Percentiles rank a stretch among this genome's conserved stretches.
Conservation (phyloP, 1,139 yeast species). For the Starmera stellimalicola region DNA sequence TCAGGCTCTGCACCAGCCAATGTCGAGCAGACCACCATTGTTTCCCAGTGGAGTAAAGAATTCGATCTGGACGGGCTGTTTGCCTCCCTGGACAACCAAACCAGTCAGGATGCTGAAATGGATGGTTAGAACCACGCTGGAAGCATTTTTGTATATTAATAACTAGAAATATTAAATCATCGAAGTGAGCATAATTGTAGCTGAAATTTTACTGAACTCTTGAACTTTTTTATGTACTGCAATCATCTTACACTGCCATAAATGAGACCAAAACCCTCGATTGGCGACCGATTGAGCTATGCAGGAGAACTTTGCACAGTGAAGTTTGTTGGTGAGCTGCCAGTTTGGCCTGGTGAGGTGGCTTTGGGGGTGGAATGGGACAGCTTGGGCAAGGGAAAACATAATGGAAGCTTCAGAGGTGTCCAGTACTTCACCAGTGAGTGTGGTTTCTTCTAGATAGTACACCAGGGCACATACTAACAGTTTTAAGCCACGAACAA, state of each 20-base stretch:
- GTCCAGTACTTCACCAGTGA: constrained; percentile 31
- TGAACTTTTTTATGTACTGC: neutral
- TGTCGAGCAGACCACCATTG: constrained; percentile 76
- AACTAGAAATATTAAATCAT: neutral
- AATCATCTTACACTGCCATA: too few relatives aligned
- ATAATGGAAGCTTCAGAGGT: constrained; percentile 42
- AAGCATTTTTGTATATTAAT: too few relatives aligned
- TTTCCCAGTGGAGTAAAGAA: constrained; percentile 87
- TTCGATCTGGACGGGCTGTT: constrained; percentile 84
- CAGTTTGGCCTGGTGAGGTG: constrained; percentile 46
- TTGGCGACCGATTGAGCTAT: constrained; percentile 38
- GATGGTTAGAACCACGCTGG: constrained; percentile 5
- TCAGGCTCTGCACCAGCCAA: constrained; percentile 23
- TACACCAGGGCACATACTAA: neutral
- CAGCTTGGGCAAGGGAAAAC: constrained; percentile 40
- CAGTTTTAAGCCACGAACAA: constrained; percentile 3
- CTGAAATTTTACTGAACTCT: neutral
- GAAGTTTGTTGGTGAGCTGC: constrained; percentile 47
- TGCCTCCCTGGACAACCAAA: constrained; percentile 25
- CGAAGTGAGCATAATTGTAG: neutral
- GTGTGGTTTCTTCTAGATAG: neutral
- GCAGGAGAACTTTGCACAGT: constrained; percentile 53
- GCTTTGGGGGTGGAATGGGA: constrained; percentile 92
- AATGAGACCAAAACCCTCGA: constrained; percentile 18
- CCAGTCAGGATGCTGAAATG: constrained; percentile 16